A percentile compares a stretch with the other conserved stretches of the same genome.
Evolutionary conservation across 2,329 filamentous ascomycete genomes (phyloP).

Genomic region (Pseudocercospora fuligena): DNA sequence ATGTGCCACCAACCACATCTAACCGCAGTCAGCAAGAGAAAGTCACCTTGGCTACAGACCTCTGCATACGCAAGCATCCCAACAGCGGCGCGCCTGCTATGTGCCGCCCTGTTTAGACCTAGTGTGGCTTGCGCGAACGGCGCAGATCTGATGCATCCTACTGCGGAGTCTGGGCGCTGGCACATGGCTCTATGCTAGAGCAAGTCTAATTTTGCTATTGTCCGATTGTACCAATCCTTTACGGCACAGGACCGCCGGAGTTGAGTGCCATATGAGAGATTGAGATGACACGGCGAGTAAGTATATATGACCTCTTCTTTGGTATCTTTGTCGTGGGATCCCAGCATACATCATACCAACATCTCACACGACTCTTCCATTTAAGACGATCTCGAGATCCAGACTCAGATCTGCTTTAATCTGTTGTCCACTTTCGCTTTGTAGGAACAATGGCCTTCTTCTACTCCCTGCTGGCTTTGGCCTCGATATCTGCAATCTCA

Average conservation of each 20-base stretch:
- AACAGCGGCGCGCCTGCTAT: conserved; percentile 19
- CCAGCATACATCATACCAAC: not conserved
- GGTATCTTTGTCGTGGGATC: not conserved
- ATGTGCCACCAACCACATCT: conserved; percentile 15
- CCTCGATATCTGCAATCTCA: conserved; percentile 18
- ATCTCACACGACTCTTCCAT: not conserved
- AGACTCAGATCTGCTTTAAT: not conserved
- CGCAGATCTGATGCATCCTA: conserved; percentile 21
- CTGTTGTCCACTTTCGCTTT: not conserved
- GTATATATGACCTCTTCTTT: not conserved
- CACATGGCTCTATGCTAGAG: conserved; percentile 17
- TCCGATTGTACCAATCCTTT: conserved; percentile 16
- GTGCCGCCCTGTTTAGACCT: conserved; percentile 19
- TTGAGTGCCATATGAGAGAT: conserved; percentile 2
- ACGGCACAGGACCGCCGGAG: conserved; percentile 18
- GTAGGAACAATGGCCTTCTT: conserved; percentile 12
- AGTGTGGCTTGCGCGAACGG: conserved; percentile 19
- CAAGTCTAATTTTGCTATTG: conserved; percentile 23
- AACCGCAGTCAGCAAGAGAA: conserved; percentile 12
- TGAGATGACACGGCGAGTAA: not conserved
- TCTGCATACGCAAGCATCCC: not conserved
- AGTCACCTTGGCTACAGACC: not conserved
- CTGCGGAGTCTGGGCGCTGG: conserved; percentile 8
- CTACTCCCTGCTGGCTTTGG: conserved; percentile 20
- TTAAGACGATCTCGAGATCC: not conserved